Percentiles rank a stretch among this genome's conserved stretches.
Evolutionary conservation across 306 rosid genomes (phyloP).

Genomic region (Corylus avellana): DNA sequence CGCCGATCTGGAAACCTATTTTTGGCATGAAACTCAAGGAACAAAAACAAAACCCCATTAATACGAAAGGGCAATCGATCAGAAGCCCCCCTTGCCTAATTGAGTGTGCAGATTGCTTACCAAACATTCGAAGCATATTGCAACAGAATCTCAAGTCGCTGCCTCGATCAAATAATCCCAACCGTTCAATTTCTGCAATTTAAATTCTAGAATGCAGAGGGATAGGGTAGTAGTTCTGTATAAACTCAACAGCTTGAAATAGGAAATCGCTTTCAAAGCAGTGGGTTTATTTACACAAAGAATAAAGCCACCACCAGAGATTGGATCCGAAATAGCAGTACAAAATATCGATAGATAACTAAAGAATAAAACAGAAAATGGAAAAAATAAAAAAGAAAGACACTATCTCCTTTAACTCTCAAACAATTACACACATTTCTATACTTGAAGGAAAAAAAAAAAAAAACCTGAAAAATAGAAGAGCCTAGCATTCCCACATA

Average conservation of each 20-base stretch:
- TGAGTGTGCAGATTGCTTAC: neutral
- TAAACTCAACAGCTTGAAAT: neutral
- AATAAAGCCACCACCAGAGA: constrained; percentile 44
- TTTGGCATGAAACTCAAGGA: too few relatives aligned
- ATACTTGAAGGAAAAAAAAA: constrained; percentile 1
- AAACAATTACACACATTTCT: constrained; percentile 59
- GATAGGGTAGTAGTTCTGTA: neutral
- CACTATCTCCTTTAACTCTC: constrained; percentile 44
- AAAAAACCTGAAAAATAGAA: constrained; percentile 17
- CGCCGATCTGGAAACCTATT: too few relatives aligned
- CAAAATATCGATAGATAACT: constrained; percentile 17
- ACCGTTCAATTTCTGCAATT: neutral
- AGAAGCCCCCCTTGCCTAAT: too few relatives aligned
- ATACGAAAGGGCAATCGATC: too few relatives aligned
- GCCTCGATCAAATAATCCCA: neutral
- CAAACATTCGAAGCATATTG: neutral
- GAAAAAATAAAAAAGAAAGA: constrained; percentile 7
- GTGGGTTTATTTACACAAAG: constrained; percentile 49
- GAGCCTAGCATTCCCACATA: constrained; percentile 44
- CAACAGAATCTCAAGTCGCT: neutral
- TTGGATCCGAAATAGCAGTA: constrained; percentile 33
- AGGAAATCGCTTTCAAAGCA: neutral
- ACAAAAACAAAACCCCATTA: too few relatives aligned
- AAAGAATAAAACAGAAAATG: constrained; percentile 4
- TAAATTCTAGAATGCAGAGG: neutral